Evolutionary conservation across 2,329 filamentous ascomycete genomes (phyloP).

Genomic region (Cladosporium colombiae): DNA sequence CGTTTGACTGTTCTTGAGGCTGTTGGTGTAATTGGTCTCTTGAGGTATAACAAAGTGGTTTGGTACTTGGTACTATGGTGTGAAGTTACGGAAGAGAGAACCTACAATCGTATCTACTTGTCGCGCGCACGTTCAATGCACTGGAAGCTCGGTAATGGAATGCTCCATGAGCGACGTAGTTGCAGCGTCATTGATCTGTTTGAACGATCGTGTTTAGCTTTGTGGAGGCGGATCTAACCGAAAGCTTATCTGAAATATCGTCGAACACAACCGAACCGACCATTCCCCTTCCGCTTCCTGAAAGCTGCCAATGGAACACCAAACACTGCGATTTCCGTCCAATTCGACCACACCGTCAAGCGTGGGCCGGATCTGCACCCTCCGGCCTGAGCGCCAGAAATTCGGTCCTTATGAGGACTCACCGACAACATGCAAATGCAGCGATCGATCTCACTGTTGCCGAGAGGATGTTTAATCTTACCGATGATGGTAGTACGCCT

Average conservation of each 20-base stretch:
- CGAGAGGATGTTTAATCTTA: no score
- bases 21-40: background rate
- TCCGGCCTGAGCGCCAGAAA: no score
- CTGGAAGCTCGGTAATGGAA: constrained; percentile 6
- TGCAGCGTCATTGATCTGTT: constrained; percentile 17
- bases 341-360: no score
- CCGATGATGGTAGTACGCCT: no score
- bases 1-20: background rate
- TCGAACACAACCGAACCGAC: background rate
- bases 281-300: no score
- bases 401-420: no score
- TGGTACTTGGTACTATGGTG: background rate
- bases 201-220: background rate
- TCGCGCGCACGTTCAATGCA: background rate
- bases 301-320: no score
- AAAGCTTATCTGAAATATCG: background rate
- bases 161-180: constrained; percentile 16
- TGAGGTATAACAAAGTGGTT: background rate
- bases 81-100: background rate
- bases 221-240: constrained; percentile 14
- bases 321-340: no score
- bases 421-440: no score
- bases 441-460: no score
- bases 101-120: background rate
- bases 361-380: no score